These are phyloP conservation scores for Aspergillus proliferans DNA, from an alignment of 2,329 filamentous ascomycete species.

Conservation along the genomic window DNA sequence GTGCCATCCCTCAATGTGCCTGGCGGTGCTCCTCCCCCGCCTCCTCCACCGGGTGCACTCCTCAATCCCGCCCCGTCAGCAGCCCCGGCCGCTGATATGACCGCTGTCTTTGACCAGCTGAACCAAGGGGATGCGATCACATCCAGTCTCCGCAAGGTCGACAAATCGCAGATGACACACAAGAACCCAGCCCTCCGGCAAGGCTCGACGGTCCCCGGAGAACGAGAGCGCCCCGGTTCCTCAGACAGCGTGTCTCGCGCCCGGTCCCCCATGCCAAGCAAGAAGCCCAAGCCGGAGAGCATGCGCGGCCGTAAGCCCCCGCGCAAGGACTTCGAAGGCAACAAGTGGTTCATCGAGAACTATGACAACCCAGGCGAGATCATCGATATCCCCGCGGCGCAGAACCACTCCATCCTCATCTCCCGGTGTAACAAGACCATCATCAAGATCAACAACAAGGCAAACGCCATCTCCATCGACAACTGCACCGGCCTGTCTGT, in stretches of 20 bases:
- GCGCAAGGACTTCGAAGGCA: constrained; percentile 72
- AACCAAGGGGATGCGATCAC: constrained; percentile 89
- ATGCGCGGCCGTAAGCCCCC: constrained; percentile 78
- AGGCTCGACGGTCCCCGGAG: constrained; percentile 58
- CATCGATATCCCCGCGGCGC: constrained; percentile 72
- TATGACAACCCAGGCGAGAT: constrained; percentile 70
- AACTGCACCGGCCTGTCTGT: constrained; percentile 80
- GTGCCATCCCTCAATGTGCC: constrained; percentile 42
- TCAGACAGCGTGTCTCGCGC: constrained; percentile 52
- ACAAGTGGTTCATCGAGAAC: constrained; percentile 96
- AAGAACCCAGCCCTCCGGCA: constrained; percentile 88
- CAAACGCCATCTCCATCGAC: constrained; percentile 93
- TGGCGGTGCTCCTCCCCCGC: constrained; percentile 57
- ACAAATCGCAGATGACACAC: constrained; percentile 94
- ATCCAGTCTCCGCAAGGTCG: constrained; percentile 82
- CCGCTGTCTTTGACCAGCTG: constrained; percentile 83
- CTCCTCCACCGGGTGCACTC: constrained; percentile 55
- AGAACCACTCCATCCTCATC: constrained; percentile 86
- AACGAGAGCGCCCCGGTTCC: constrained; percentile 48
- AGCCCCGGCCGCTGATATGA: constrained; percentile 57
- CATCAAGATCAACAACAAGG: constrained; percentile 83
- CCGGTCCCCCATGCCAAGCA: constrained; percentile 82
- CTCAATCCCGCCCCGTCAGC: constrained; percentile 48
- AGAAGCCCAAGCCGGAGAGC: constrained; percentile 79
- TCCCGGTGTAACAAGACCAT: constrained; percentile 87